Base-by-base conservation (phyloP, 1,284 basidiomycete genomes). In the Ceratobasidium sp. region DNA sequence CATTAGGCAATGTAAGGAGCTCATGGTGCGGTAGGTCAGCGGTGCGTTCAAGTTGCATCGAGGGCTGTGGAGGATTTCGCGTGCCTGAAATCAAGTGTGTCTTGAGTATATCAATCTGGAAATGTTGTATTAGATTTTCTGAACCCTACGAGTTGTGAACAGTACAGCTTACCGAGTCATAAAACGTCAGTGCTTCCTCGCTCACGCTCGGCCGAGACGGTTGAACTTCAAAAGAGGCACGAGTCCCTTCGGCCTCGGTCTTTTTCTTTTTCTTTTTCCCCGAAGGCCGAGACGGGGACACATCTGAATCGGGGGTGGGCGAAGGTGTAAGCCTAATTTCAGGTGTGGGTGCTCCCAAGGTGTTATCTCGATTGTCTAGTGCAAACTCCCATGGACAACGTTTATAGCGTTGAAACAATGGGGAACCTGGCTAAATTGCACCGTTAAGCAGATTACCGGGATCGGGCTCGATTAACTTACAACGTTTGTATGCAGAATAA, bases 311-410 rank as follows among this genome's bases (percentile, higher is more conserved):
- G 0, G 71, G 71, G 20, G 33, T 40, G 28, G 33, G 61, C 26
- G 57, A 62, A 15, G 69, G 48, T 64, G 66, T 54, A n/a, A 68
- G 79, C 15, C 50, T 66, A 46, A 56, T 67, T 68, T 80, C 54
- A 33, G 52, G 61, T 40, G 62, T 70, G 15, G 73, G 70, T 6
- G 64, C 33, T 5, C 40, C 42, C 78, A 71, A 38, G 40, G 93
- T 91, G 77, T 93, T 91, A 78, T 94, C 93, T 84, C 93, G 92
- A 40, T 91, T 90, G 76, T 84, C 87, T 10, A 90, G 91, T 83
- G 92, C 90, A 44, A 97, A 89, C 81, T 92, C 90, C 95, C 95
- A 97, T 50, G 92, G 93, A 84, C 95, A 96, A 23, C 95, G 91
- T 82, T 96, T 94, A 82, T 96, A 95, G 26, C 92, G 89, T 83